These are phyloP conservation scores for Arxiozyma heterogenica DNA, from an alignment of 1,139 yeast genomes.

Conservation along the genomic window DNA sequence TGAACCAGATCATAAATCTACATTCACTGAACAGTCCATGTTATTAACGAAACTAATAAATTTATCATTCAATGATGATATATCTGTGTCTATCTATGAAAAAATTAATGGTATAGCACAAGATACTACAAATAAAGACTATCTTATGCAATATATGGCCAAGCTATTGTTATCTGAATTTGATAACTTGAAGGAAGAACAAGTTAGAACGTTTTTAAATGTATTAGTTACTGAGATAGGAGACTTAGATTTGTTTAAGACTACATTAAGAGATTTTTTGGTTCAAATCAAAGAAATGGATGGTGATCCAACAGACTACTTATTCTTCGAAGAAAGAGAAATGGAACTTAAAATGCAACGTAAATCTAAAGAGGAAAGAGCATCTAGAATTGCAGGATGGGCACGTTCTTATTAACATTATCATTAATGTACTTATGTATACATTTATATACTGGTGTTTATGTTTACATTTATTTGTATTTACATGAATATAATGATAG, in stretches of 20 bases:
- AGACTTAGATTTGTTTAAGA: conserved; percentile 66
- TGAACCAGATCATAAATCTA: conserved; percentile 94
- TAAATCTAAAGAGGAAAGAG: conserved; percentile 62
- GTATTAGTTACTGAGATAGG: conserved; percentile 64
- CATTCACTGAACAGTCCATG: conserved; percentile 78
- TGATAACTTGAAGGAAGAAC: conserved; percentile 64
- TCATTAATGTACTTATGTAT: background rate
- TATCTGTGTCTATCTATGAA: conserved; percentile 60
- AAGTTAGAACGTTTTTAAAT: conserved; percentile 67
- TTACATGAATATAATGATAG: background rate
- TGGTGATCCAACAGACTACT: conserved; percentile 81
- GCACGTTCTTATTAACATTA: conserved; percentile 10
- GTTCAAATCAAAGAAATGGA: conserved; percentile 93
- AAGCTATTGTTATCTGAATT: conserved; percentile 74
- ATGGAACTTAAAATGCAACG: conserved; percentile 47
- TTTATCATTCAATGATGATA: conserved; percentile 65
- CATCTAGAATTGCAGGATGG: conserved; percentile 81
- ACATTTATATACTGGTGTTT: background rate
- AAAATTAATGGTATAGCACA: conserved; percentile 60
- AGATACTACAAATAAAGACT: conserved; percentile 71
- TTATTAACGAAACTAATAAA: conserved; percentile 73
- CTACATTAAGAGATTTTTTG: conserved; percentile 82
- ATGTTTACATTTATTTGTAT: background rate
- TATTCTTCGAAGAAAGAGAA: conserved; percentile 88
- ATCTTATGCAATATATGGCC: conserved; percentile 68